Base-by-base conservation (phyloP, 2,329 filamentous ascomycete genomes). In the Claviceps spartinae region DNA sequence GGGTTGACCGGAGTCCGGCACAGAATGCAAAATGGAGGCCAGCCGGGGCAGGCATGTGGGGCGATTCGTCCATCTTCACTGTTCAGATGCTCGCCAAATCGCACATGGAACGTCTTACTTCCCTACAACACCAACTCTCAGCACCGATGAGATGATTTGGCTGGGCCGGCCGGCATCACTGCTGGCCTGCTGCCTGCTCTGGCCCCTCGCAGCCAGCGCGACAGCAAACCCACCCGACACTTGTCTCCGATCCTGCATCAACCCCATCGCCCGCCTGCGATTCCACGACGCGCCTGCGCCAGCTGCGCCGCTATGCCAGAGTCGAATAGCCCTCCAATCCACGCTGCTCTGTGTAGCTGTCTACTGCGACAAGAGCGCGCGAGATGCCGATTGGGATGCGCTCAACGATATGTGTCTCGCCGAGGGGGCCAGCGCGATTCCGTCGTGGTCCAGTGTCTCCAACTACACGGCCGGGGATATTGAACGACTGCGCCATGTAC, bases 271-370 rank as follows among this genome's bases (percentile, higher is more conserved):
- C 22, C 48, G 54, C 5, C 55, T 65, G 18, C 60, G 57, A n/a
- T 70, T 69, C 53, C 57, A 58, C 48, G 68, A 70, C 47, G 56
- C 58, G 43, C 54, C 58, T 3, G 18, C 16, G 7, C 40, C 49
- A n/a, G 34, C 52, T 56, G 54, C 56, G 14, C 54, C 55, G 14
- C 49, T 57, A 1, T 71, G 69, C 52, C 54, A 60, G 34, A 70
- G 66, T 36, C 56, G 52, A 0, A 55, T 63, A 30, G 55, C 57
- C 1, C 54, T 64, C 2, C 7, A 56, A 1, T 71, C 69, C 2
- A 55, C 70, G 8, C 71, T 67, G 16, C 53, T 73, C 0, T 74
- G 72, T 40, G 45, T 68, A 11, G 55, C 60, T 4, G 55, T 64
- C 3, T 66, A 69, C 57, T 73, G 71, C 54, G 56, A 56, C 34